These are phyloP conservation scores for Epichloe gansuensis DNA, from an alignment of 2,329 filamentous ascomycete genomes.

Conservation along the genomic window DNA sequence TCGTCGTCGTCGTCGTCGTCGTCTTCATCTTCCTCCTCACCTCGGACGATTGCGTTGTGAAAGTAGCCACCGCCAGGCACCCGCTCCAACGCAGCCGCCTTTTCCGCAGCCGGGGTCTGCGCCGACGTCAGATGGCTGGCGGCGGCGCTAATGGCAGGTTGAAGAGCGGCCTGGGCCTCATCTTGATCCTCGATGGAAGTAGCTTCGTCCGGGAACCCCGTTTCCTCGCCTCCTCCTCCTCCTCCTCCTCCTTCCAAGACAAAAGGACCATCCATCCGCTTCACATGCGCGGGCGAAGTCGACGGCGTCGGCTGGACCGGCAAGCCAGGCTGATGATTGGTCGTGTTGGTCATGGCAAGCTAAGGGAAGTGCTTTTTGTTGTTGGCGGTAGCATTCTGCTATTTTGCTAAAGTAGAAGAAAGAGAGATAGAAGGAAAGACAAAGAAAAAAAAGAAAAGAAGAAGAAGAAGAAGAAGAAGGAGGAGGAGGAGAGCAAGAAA, in stretches of 20 bases:
- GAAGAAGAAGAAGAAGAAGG: not conserved
- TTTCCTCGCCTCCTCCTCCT: constrained; percentile 4
- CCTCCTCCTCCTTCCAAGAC: too few species aligned
- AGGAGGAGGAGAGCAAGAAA: not conserved
- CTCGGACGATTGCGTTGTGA: constrained; percentile 8
- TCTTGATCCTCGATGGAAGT: constrained; percentile 31
- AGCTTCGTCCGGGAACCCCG: constrained; percentile 9
- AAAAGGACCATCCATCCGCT: not conserved
- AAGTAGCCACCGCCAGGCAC: constrained; percentile 15
- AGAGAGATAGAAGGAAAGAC: not conserved
- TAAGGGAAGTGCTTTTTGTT: not conserved
- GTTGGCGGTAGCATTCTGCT: too few species aligned
- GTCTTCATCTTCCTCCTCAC: constrained; percentile 8
- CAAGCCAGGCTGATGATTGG: not conserved
- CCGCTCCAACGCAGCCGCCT: constrained; percentile 40
- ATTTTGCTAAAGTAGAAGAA: too few species aligned
- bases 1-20: constrained; percentile 8
- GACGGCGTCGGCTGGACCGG: not conserved
- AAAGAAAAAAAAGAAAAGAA: not conserved
- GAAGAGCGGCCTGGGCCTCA: constrained; percentile 46
- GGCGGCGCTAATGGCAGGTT: constrained; percentile 43
- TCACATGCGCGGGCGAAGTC: not conserved
- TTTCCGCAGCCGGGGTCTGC: constrained; percentile 44
- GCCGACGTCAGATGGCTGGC: constrained; percentile 43
- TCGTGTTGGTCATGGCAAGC: not conserved